A percentile compares a stretch with the other conserved stretches of the same genome.
phyloP scores from a whole-genome alignment of 2,329 filamentous ascomycete species.

The Moelleriella libera region DNA sequence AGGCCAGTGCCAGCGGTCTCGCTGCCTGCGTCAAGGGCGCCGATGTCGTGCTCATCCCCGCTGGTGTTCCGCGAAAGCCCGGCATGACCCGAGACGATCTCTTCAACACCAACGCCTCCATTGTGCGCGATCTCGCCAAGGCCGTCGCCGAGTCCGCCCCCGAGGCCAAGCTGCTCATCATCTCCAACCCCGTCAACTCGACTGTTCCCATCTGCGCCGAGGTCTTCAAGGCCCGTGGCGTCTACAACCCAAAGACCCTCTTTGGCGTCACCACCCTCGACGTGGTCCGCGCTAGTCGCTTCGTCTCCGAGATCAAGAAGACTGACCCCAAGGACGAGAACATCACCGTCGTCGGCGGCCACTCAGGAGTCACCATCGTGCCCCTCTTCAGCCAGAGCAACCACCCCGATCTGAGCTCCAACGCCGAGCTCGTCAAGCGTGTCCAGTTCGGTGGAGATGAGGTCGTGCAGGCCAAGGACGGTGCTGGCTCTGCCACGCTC shows the following conservation, averaged over 20 bases:
- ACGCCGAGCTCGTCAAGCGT: constrained; percentile 73
- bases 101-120: constrained; percentile 99
- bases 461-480: constrained; percentile 98
- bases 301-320: constrained; percentile 87
- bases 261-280: constrained; percentile 99
- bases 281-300: constrained; percentile 92
- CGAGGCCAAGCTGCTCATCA: constrained; percentile 91
- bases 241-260: constrained; percentile 98
- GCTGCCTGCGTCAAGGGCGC: constrained; percentile 67
- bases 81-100: constrained; percentile 99
- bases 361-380: constrained; percentile 97
- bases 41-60: constrained; percentile 93
- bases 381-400: constrained; percentile 91
- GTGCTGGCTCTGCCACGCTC: constrained; percentile 89
- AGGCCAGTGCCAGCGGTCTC: constrained; percentile 62
- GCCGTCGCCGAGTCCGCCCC: constrained; percentile 78
- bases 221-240: constrained; percentile 86
- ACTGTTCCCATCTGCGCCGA: constrained; percentile 96
- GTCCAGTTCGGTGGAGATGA: constrained; percentile 99
- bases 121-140: constrained; percentile 96
- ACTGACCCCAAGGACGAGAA: constrained; percentile 86
- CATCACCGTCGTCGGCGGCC: constrained; percentile 91
- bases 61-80: constrained; percentile 96
- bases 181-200: constrained; percentile 99
- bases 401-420: constrained; percentile 69